A percentile compares a stretch with the other conserved stretches of the same genome.
These are phyloP conservation scores for Stygiomarasmius scandens DNA, from an alignment of 1,284 basidiomycete genomes.

Conservation along the genomic window DNA sequence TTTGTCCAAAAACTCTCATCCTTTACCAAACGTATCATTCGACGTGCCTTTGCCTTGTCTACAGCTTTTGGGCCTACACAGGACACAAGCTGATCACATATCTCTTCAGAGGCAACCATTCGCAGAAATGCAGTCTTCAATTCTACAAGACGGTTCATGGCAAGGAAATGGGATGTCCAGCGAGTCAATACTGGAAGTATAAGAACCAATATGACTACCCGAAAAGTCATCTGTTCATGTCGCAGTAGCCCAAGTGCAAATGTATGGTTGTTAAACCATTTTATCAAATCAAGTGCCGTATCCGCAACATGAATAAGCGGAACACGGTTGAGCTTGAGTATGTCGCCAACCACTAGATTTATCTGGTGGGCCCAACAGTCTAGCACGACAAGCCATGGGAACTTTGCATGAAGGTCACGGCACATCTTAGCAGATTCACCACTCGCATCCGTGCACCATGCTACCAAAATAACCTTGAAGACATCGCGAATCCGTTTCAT, in stretches of 20 bases:
- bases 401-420: conserved; percentile 18
- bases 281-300: conserved; percentile 29
- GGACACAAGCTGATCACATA: background rate
- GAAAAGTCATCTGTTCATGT: too few relatives aligned
- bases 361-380: conserved; percentile 39
- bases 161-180: conserved; percentile 34
- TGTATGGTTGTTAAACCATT: conserved; percentile 37
- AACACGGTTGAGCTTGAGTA: conserved; percentile 19
- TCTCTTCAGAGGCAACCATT: background rate
- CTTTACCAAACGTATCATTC: conserved; percentile 6
- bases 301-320: conserved; percentile 18
- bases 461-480: too few relatives aligned
- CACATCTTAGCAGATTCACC: conserved; percentile 10
- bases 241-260: conserved; percentile 27
- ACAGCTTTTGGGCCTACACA: background rate
- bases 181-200: conserved; percentile 33
- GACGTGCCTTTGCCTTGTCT: background rate
- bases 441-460: too few relatives aligned
- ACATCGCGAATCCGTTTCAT: too few relatives aligned
- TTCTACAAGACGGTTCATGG: conserved; percentile 22
- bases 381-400: conserved; percentile 24
- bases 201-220: conserved; percentile 19
- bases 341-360: conserved; percentile 34
- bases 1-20: conserved; percentile 13
- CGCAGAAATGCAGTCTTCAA: conserved; percentile 16